Evolutionary conservation across 2,329 filamentous ascomycete genomes (phyloP).

Genomic region (Pseudogymnoascus sp.): DNA sequence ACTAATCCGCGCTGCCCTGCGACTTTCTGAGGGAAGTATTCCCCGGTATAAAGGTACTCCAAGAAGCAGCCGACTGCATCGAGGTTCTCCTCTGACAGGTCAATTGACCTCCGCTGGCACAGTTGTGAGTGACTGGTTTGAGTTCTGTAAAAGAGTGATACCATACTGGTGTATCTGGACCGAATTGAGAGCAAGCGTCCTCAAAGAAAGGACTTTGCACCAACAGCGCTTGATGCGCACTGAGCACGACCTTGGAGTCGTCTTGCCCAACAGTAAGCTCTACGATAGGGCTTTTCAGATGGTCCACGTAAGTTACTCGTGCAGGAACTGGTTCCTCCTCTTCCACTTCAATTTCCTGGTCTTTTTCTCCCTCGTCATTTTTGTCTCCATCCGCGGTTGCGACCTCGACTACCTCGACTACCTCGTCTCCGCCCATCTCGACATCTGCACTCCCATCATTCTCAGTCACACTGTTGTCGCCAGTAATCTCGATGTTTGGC

Average conservation of each 20-base stretch:
- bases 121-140: background rate
- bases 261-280: slow-evolving; percentile 56
- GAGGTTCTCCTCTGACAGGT: slow-evolving; percentile 58
- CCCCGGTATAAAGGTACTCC: slow-evolving; percentile 75
- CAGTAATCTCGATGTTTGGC: slow-evolving; percentile 16
- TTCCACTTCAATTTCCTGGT: slow-evolving; percentile 18
- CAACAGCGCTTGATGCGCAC: slow-evolving; percentile 73
- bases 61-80: slow-evolving; percentile 72
- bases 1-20: slow-evolving; percentile 60
- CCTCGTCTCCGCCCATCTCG: slow-evolving; percentile 22
- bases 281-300: slow-evolving; percentile 61
- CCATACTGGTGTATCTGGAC: slow-evolving; percentile 37
- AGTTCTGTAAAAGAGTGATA: background rate
- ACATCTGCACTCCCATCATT: slow-evolving; percentile 17
- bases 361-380: slow-evolving; percentile 14
- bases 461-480: slow-evolving; percentile 12
- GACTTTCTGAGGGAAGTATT: slow-evolving; percentile 72
- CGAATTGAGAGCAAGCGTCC: slow-evolving; percentile 52
- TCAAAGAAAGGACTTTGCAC: slow-evolving; percentile 66
- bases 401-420: slow-evolving; percentile 26
- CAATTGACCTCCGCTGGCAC: slow-evolving; percentile 53
- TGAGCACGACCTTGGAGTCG: slow-evolving; percentile 53
- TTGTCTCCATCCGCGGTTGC: slow-evolving; percentile 13
- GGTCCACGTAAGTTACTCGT: slow-evolving; percentile 41
- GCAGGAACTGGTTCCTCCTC: slow-evolving; percentile 11